Evolutionary conservation across 2,329 filamentous ascomycete genomes (phyloP).

Genomic region (Colletotrichum liriopes): DNA sequence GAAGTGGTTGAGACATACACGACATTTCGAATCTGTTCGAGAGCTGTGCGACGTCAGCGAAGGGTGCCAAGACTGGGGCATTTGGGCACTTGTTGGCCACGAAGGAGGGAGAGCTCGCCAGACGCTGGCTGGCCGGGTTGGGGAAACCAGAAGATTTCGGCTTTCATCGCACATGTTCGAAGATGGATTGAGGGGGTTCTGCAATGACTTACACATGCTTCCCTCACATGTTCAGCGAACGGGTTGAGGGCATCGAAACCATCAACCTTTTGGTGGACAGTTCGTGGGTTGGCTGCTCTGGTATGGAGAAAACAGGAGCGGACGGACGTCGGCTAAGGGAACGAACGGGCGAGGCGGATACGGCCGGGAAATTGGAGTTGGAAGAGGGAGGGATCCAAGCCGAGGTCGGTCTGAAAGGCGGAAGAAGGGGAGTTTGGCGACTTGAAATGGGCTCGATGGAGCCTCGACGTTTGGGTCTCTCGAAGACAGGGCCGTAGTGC

Average conservation of each 20-base stretch:
- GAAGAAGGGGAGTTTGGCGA: not conserved
- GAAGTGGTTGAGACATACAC: conserved; percentile 57
- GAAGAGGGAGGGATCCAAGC: not conserved
- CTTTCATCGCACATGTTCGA: not conserved
- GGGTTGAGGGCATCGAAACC: conserved; percentile 42
- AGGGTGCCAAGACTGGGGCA: conserved; percentile 53
- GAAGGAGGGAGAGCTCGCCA: conserved; percentile 22
- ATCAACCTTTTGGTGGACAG: conserved; percentile 35
- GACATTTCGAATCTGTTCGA: conserved; percentile 66
- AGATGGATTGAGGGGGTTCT: not conserved
- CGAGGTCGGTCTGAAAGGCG: not conserved
- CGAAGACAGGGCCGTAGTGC: conserved; percentile 1
- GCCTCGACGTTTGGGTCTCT: not conserved
- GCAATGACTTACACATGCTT: conserved; percentile 59
- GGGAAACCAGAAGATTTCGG: not conserved
- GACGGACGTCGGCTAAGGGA: not conserved
- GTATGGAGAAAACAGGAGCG: not conserved
- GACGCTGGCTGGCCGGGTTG: not conserved
- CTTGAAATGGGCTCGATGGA: conserved; percentile 5
- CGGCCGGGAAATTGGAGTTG: conserved; percentile 10
- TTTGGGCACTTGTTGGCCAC: conserved; percentile 48
- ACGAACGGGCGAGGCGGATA: conserved; percentile 26
- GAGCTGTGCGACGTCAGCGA: conserved; percentile 60
- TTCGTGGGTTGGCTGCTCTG: conserved; percentile 21
- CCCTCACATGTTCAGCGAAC: conserved; percentile 57